Base-by-base conservation (phyloP, 2,329 filamentous ascomycete species). In the Phaeosphaeriaceae sp. region DNA sequence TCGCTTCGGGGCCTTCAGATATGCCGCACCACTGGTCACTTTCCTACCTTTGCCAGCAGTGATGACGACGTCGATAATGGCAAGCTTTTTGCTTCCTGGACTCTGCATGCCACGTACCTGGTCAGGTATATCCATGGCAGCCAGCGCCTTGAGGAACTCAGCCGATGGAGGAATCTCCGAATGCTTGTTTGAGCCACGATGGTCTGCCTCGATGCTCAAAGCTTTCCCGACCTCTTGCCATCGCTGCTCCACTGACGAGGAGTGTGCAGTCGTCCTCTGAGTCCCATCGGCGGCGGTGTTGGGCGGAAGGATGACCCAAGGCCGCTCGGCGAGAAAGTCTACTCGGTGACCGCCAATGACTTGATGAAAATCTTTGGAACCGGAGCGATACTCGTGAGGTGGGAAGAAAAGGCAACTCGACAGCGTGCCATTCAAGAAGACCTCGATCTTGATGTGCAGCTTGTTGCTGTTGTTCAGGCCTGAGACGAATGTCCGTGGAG, bases 371-470 rank as follows among this genome's bases (percentile, higher is more conserved):
- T 62, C 52, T 40, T 71, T 69, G 19, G 43, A 51, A 9, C 61
- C 67, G 11, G 52, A 58, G 3, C 51, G 60, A 9, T 69, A 48
- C 50, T 74, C 71, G 26, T 69, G 63, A 22, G 52, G 50, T 9
- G 73, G 63, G 10, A 77, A 50, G 23, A 74, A 65, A 6, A 63
- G 58, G 35, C 73, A 77, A n/a, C 65, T 71, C 3, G 74, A 73
- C 8, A 83, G 71, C 28, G 77, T 67, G 40, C 82, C 82, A 55
- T 84, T 84, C 65, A 82, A 71, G 63, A 81, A 80, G 3, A 84
- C 76, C n/a, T 83, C 81, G 46, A 83, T 75, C 64, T 81, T 82
- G 52, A 83, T 58, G 32, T 80, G 75, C 21, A 72, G 70, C n/a
- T 64, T 64, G 23, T 55, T 63, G 11, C 22, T 11, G 5, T 53